Evolutionary conservation across 1,284 basidiomycete species (phyloP).

Genomic region (Pseudozyma tsukubaensis): DNA sequence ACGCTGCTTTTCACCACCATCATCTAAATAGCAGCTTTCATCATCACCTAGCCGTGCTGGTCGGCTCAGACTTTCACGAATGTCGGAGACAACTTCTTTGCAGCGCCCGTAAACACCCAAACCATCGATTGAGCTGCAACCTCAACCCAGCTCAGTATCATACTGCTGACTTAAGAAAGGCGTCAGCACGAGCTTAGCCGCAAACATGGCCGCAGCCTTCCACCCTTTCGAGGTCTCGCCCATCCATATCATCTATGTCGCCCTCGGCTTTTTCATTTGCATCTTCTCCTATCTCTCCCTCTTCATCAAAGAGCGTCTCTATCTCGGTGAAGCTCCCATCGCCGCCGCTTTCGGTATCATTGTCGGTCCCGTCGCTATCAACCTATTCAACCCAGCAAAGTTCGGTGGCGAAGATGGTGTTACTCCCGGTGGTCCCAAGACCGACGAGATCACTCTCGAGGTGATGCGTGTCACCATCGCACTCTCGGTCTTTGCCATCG

Average conservation of each 20-base stretch:
- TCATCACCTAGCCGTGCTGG: slow-evolving; percentile 6
- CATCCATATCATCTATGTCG: slow-evolving; percentile 65
- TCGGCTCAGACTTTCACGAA: slow-evolving; percentile 24
- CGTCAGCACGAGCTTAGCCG: neutral
- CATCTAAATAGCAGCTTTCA: neutral
- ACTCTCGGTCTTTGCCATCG: slow-evolving; percentile 96
- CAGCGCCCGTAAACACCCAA: slow-evolving; percentile 19
- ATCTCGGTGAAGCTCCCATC: slow-evolving; percentile 95
- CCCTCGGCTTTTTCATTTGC: slow-evolving; percentile 63
- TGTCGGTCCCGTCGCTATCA: slow-evolving; percentile 82
- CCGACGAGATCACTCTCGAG: slow-evolving; percentile 77
- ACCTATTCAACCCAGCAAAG: slow-evolving; percentile 84
- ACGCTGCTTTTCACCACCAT: neutral
- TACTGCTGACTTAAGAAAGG: neutral
- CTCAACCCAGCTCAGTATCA: neutral
- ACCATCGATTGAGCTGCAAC: neutral
- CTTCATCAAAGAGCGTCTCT: slow-evolving; percentile 90
- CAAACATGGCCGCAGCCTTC: slow-evolving; percentile 53
- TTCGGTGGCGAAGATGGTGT: slow-evolving; percentile 77
- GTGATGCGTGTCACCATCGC: slow-evolving; percentile 95
- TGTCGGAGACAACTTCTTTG: slow-evolving; percentile 32
- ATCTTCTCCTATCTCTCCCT: slow-evolving; percentile 95
- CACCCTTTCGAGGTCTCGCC: slow-evolving; percentile 65
- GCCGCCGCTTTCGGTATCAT: slow-evolving; percentile 95
- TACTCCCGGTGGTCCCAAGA: slow-evolving; percentile 75